Conservation (phyloP, 257 asterid genomes). For the Craterostigma plantagineum region DNA sequence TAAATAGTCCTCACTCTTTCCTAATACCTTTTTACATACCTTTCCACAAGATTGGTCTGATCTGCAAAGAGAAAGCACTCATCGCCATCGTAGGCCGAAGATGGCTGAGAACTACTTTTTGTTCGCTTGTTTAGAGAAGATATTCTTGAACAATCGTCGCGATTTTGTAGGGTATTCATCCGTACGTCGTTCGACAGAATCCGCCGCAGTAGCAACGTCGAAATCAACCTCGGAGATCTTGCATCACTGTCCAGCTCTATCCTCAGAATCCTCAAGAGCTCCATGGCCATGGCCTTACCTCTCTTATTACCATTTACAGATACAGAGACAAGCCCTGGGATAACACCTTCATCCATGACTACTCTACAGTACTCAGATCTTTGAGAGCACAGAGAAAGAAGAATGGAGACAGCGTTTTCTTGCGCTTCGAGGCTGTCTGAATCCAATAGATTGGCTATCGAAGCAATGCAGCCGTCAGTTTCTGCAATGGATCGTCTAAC, state of each 20-base stretch:
- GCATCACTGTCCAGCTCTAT: slow-evolving; percentile 13
- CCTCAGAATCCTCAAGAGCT: slow-evolving; percentile 41
- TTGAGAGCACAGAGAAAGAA: slow-evolving; percentile 55
- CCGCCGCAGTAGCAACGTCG: no score
- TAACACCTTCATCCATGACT: slow-evolving; percentile 55
- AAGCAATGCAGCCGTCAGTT: slow-evolving; percentile 48
- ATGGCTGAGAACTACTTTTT: no score
- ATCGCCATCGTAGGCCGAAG: no score
- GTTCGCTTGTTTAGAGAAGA: no score
- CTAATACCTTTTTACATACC: no score
- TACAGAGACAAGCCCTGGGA: slow-evolving; percentile 37
- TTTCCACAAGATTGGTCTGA: no score
- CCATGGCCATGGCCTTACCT: slow-evolving; percentile 51
- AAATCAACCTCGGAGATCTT: no score
- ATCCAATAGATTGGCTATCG: slow-evolving; percentile 42
- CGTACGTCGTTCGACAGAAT: no score
- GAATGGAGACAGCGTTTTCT: slow-evolving; percentile 50
- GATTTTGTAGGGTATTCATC: no score
- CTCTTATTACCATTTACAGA: slow-evolving; percentile 40
- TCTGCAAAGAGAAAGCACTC: no score
- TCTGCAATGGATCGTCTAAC: slow-evolving; percentile 30
- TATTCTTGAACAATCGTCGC: no score
- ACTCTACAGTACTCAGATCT: slow-evolving; percentile 23
- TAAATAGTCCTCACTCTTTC: no score
- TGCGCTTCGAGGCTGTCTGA: slow-evolving; percentile 34